phyloP scores from a whole-genome alignment of 108 stramenopile genomes.

The Cyclotella atomus region DNA sequence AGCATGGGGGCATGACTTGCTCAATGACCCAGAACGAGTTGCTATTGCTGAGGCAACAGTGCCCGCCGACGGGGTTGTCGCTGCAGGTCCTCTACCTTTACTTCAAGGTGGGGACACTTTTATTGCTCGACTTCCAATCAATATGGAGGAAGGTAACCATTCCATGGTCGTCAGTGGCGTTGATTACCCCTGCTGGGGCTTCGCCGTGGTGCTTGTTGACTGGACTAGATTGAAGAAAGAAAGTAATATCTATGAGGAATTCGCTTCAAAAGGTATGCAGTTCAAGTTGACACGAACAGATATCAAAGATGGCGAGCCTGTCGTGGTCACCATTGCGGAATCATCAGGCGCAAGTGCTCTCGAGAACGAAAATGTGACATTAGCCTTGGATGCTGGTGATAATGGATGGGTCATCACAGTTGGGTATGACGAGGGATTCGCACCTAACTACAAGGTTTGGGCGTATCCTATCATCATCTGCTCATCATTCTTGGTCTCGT shows the following conservation, averaged over 20 bases:
- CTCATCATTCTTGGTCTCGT: slow-evolving; percentile 14
- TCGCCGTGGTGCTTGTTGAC: slow-evolving; percentile 44
- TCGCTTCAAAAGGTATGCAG: slow-evolving; percentile 34
- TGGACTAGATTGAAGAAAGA: slow-evolving; percentile 41
- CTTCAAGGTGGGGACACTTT: slow-evolving; percentile 46
- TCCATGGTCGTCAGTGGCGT: slow-evolving; percentile 47
- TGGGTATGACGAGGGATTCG: slow-evolving; percentile 36
- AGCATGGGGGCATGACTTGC: slow-evolving; percentile 37
- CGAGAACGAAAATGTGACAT: slow-evolving; percentile 28
- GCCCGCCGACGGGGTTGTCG: slow-evolving; percentile 39
- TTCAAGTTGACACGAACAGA: slow-evolving; percentile 68
- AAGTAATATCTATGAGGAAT: slow-evolving; percentile 51
- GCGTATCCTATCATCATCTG: slow-evolving; percentile 24
- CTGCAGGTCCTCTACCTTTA: slow-evolving; percentile 58
- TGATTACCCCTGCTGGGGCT: slow-evolving; percentile 59
- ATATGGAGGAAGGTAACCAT: slow-evolving; percentile 21
- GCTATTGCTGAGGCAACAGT: slow-evolving; percentile 43
- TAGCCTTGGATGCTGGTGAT: slow-evolving; percentile 34
- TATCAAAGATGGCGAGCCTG: slow-evolving; percentile 5
- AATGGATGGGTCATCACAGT: slow-evolving; percentile 43
- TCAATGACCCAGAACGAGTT: slow-evolving; percentile 34
- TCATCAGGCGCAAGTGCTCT: slow-evolving; percentile 22
- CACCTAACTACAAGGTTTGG: slow-evolving; percentile 35
- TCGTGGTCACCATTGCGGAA: slow-evolving; percentile 30
- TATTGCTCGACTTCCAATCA: slow-evolving; percentile 55